Base-by-base conservation (phyloP, 805 yeast species). In the Candida ortonii region DNA sequence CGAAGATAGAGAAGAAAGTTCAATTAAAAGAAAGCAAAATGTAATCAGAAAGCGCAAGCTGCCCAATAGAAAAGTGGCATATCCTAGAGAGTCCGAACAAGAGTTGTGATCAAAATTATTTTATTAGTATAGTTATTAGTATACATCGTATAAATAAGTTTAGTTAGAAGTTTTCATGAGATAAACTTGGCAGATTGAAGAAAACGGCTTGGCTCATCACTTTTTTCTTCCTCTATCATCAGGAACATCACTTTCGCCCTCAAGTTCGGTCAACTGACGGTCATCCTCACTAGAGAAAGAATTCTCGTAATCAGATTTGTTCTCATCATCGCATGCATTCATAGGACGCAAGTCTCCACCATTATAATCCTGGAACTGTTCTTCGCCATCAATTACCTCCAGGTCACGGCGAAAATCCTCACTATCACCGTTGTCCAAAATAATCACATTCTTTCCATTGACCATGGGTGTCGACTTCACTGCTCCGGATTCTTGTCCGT, bases 361-460 rank as follows among this genome's bases (percentile, higher is more conserved):
- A 25, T 44, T 51, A 15, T 39, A 30, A 19, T 48, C 46, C 10
- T 38, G 48, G 12, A 27, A 25, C 34, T 40, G 43, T 36, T 36
- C 50, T 18, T 49, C 52, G 14, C 46, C 55, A 21, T 50, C 57
- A 16, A 42, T 41, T 23, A 45, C 48, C 26, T 53, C 61, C 12
- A 34, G 26, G 3, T 64, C 69, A 16, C 63, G 67, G 14, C 68
- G 64, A 13, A 74, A 70, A 17, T 67, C 68, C 12, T 68, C 66
- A 16, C 65, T 73, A 24, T 74, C 64, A 2, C 66, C 65, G 36
- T 59, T 55, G 28, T 61, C 68, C 25, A 61, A 39, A 4, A 57
- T 42, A 13, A 62, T 54, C 14, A 64, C 67, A 32, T 47, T 47
- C 23, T 46, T 26, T 12, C 50, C 51, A 14, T 39, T 16, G 6